A percentile compares a stretch with the other conserved stretches of the same genome.
Evolutionary conservation across 192 early-diverging fungal genomes (phyloP).

Genomic region (Backusella parvicylindrica): DNA sequence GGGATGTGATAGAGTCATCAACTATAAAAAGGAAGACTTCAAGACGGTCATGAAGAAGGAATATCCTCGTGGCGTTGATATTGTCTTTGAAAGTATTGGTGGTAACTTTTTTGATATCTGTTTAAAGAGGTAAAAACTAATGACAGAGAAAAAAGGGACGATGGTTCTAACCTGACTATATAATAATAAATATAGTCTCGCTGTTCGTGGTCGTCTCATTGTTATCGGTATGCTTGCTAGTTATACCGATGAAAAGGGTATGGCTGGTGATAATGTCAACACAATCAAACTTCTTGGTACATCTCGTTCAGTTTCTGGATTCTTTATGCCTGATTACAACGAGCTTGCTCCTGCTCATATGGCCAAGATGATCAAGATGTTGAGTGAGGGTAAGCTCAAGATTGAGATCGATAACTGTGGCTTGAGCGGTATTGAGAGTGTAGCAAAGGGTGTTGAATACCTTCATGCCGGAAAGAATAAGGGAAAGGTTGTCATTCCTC

Average conservation of each 20-base stretch:
- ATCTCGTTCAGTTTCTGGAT: constrained; percentile 48
- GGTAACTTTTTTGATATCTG: constrained; percentile 49
- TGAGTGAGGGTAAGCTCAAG: constrained; percentile 35
- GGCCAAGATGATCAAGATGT: constrained; percentile 22
- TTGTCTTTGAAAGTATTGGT: constrained; percentile 58
- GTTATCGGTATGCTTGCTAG: constrained; percentile 28
- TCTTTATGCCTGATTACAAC: constrained; percentile 52
- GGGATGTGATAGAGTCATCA: constrained; percentile 55
- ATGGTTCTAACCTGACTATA: constrained; percentile 7
- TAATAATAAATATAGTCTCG: constrained; percentile 19
- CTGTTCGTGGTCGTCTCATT: constrained; percentile 28
- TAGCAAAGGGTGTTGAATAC: constrained; percentile 43
- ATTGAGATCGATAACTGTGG: constrained; percentile 38
- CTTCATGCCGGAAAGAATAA: constrained; percentile 51
- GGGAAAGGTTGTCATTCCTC: constrained; percentile 51
- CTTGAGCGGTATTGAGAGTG: constrained; percentile 35
- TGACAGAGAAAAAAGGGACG: not conserved
- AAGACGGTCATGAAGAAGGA: constrained; percentile 46
- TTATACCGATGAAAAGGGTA: constrained; percentile 19
- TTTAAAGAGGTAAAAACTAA: constrained; percentile 30
- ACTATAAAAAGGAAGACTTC: constrained; percentile 56
- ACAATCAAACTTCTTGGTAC: constrained; percentile 44
- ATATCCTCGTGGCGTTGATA: constrained; percentile 53
- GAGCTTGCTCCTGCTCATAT: constrained; percentile 29
- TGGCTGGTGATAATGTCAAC: constrained; percentile 39